Conservation (phyloP, 306 rosid genomes). For the Delonix regia region DNA sequence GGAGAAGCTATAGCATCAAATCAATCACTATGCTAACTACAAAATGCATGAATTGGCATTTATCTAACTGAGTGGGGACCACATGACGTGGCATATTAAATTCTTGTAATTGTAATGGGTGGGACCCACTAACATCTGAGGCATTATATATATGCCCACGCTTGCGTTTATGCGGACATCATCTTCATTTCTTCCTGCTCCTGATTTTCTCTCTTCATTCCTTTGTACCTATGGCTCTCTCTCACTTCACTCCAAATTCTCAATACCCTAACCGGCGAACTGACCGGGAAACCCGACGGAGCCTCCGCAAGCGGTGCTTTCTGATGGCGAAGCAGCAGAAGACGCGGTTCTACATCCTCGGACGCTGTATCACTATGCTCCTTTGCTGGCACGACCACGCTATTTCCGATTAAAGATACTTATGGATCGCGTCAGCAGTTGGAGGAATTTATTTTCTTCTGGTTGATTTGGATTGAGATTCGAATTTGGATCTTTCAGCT, state of each 20-base stretch:
- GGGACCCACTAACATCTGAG: background rate
- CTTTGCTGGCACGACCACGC: constrained; percentile 56
- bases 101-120: background rate
- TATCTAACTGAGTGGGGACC: background rate
- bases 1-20: background rate
- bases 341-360: constrained; percentile 49
- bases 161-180: background rate
- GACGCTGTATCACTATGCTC: constrained; percentile 54
- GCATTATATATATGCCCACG: constrained; percentile 3
- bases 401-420: constrained; percentile 39
- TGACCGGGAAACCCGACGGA: background rate
- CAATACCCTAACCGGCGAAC: constrained; percentile 29
- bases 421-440: background rate
- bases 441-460: background rate
- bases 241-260: constrained; percentile 12
- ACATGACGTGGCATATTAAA: background rate
- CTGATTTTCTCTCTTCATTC: no score
- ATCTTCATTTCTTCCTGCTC: background rate
- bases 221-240: constrained; percentile 26
- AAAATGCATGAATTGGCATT: background rate
- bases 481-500: background rate
- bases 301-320: constrained; percentile 42
- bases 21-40: background rate
- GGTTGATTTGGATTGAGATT: no score
- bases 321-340: constrained; percentile 48